These are phyloP conservation scores for Vicia faba DNA, from an alignment of 306 rosid species.

Conservation along the genomic window DNA sequence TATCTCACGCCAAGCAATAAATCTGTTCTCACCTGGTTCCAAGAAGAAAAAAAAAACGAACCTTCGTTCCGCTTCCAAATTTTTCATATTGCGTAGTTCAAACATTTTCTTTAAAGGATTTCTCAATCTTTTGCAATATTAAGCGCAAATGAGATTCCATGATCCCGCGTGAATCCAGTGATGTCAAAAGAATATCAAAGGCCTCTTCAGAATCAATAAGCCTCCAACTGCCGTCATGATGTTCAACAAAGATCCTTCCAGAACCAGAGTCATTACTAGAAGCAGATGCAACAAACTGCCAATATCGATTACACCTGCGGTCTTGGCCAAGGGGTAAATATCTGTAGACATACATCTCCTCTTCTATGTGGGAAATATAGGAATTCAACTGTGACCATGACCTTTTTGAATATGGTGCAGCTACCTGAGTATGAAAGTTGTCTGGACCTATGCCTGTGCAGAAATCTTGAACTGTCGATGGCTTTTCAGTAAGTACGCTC, in stretches of 20 bases:
- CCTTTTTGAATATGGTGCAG: constrained; percentile 81
- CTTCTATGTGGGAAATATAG: constrained; percentile 85
- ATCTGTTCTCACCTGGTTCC: too few species aligned
- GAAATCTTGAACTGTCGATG: constrained; percentile 58
- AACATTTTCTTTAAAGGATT: constrained; percentile 76
- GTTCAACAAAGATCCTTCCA: constrained; percentile 89
- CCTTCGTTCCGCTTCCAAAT: constrained; percentile 37
- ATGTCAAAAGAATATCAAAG: constrained; percentile 73
- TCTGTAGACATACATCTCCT: constrained; percentile 94
- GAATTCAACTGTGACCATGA: constrained; percentile 94
- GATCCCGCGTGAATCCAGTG: constrained; percentile 86
- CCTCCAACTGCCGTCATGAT: constrained; percentile 82
- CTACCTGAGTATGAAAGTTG: constrained; percentile 63
- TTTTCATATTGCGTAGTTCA: constrained; percentile 41
- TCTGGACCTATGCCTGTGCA: constrained; percentile 64
- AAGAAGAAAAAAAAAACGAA: too few species aligned
- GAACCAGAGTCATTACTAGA: constrained; percentile 97
- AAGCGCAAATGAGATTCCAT: constrained; percentile 94
- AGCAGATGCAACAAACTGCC: constrained; percentile 96
- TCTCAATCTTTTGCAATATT: constrained; percentile 87
- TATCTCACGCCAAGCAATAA: too few species aligned
- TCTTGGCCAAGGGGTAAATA: constrained; percentile 99
- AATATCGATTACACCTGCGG: constrained; percentile 91
- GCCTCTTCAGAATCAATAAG: constrained; percentile 97
- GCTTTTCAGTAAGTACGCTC: constrained; percentile 56